A percentile compares a stretch with the other conserved stretches of the same genome.
Evolutionary conservation across 768 basidiomycete genomes (phyloP).

Genomic region (Lentinus tigrinus): DNA sequence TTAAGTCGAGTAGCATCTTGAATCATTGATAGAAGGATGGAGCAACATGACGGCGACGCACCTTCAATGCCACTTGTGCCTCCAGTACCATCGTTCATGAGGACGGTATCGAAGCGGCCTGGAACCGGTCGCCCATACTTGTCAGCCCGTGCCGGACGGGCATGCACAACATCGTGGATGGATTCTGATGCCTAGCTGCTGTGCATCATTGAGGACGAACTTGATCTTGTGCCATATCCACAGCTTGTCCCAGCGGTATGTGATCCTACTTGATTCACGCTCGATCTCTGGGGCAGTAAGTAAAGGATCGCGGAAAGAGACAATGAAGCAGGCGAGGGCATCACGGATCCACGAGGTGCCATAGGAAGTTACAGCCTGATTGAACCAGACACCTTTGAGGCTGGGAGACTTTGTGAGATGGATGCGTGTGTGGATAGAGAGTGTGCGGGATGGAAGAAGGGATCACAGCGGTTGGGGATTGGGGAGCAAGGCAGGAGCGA

Average conservation of each 20-base stretch:
- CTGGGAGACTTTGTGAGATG: background rate
- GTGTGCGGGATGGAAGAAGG: background rate
- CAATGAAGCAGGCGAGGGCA: conserved; percentile 31
- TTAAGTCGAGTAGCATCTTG: too few species aligned
- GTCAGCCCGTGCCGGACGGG: conserved; percentile 23
- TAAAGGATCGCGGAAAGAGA: conserved; percentile 19
- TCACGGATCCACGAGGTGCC: conserved; percentile 27
- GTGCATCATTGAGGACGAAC: conserved; percentile 23
- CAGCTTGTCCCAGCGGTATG: conserved; percentile 25
- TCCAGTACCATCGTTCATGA: conserved; percentile 18
- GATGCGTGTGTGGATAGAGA: background rate
- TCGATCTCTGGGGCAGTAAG: conserved; percentile 20
- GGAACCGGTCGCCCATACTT: conserved; percentile 16
- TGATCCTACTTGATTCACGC: background rate
- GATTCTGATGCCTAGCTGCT: background rate
- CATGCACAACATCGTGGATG: conserved; percentile 33
- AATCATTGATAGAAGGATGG: background rate
- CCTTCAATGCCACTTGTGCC: conserved; percentile 13
- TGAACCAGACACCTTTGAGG: conserved; percentile 25
- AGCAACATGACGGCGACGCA: conserved; percentile 5
- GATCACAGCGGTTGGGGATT: conserved; percentile 22
- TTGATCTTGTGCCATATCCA: conserved; percentile 35
- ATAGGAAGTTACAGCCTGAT: conserved; percentile 21
- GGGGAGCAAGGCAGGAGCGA: conserved; percentile 21
- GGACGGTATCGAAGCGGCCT: conserved; percentile 36